These are phyloP conservation scores for Nyctanthes arbortristis DNA, from an alignment of 257 asterid genomes.

Conservation along the genomic window DNA sequence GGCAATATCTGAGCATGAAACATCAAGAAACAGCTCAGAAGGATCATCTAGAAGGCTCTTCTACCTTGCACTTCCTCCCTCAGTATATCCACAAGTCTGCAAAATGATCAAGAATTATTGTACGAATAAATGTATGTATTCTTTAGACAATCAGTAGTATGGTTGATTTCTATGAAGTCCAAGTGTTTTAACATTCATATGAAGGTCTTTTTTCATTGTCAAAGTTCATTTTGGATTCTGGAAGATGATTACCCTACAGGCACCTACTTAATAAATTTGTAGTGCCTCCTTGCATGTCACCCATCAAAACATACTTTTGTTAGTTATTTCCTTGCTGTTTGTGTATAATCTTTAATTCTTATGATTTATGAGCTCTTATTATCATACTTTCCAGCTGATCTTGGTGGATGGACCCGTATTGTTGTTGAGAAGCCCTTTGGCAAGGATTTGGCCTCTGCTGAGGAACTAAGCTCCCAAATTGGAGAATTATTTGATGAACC, in stretches of 20 bases:
- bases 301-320: neutral
- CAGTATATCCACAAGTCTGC: slow-evolving; percentile 95
- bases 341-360: neutral
- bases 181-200: neutral
- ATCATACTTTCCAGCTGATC: slow-evolving; percentile 63
- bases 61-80: slow-evolving; percentile 97
- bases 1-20: slow-evolving; percentile 85
- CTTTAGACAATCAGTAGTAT: slow-evolving; percentile 4
- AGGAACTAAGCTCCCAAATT: slow-evolving; percentile 89
- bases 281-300: neutral
- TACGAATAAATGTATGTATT: slow-evolving; percentile 68
- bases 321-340: too few relatives aligned
- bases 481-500: slow-evolving; percentile 89
- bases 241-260: neutral
- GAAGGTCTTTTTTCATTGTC: neutral
- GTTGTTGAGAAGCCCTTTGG: slow-evolving; percentile 99
- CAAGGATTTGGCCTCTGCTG: slow-evolving; percentile 93
- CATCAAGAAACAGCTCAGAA: slow-evolving; percentile 55
- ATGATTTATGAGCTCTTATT: slow-evolving; percentile 17
- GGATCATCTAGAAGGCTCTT: slow-evolving; percentile 89
- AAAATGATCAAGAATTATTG: slow-evolving; percentile 75
- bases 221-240: neutral
- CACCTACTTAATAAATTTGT: neutral
- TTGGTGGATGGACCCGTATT: slow-evolving; percentile 97
- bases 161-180: neutral